Percentiles rank a stretch among this genome's conserved stretches.
These are phyloP conservation scores for Kodamaea lidongshanica DNA, from an alignment of 805 yeast genomes.

Conservation along the genomic window DNA sequence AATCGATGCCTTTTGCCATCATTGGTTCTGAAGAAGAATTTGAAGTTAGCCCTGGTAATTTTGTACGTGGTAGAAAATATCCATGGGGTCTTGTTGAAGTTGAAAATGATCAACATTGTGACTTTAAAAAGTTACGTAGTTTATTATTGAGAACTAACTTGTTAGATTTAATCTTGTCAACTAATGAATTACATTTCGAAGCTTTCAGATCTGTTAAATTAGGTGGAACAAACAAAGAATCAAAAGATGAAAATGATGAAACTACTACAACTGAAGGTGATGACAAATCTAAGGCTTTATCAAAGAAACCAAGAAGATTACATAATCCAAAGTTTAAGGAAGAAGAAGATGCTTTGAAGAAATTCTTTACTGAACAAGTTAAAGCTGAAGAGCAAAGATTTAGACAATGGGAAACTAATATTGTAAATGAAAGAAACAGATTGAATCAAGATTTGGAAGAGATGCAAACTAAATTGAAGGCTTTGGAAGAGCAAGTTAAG, in stretches of 20 bases:
- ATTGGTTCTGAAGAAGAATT: conserved; percentile 71
- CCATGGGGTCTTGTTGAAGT: conserved; percentile 91
- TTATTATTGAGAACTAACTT: conserved; percentile 75
- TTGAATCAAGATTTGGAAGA: conserved; percentile 90
- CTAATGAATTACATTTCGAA: conserved; percentile 78
- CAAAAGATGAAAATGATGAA: conserved; percentile 22
- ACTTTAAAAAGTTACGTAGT: conserved; percentile 74
- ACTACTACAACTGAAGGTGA: conserved; percentile 10
- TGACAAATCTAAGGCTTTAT: conserved; percentile 18
- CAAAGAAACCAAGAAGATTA: conserved; percentile 49
- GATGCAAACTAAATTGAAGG: conserved; percentile 69
- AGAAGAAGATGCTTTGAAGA: conserved; percentile 90
- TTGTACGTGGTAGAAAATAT: conserved; percentile 73
- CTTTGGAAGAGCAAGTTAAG: conserved; percentile 71
- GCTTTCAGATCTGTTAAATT: conserved; percentile 68
- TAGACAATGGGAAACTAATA: conserved; percentile 97
- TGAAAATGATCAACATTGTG: conserved; percentile 81
- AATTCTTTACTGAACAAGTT: conserved; percentile 91
- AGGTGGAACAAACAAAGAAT: conserved; percentile 26
- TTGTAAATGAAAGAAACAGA: conserved; percentile 90
- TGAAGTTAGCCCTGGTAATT: conserved; percentile 56
- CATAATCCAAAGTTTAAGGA: conserved; percentile 90
- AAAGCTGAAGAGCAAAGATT: conserved; percentile 95
- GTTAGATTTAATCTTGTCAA: conserved; percentile 73
- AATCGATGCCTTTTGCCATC: conserved; percentile 81